phyloP scores from a whole-genome alignment of 1,139 yeast species.

The Hemisphaericaspora subhashii region DNA sequence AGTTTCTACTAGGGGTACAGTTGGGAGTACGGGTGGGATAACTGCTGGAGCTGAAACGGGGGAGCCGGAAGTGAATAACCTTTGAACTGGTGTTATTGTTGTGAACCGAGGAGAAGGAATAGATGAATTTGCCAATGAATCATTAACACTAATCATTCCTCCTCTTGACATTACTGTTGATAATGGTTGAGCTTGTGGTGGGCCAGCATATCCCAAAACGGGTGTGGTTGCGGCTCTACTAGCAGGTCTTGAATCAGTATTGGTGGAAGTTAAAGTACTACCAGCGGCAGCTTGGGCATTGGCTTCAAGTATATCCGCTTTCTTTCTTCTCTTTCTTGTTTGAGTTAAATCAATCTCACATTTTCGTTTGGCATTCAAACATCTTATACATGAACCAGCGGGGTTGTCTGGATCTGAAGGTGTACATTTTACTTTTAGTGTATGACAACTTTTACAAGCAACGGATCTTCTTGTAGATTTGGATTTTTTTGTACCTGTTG shows the following conservation, averaged over 20 bases:
- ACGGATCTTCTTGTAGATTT: conserved; percentile 32
- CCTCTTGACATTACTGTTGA: neutral
- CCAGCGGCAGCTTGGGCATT: conserved; percentile 13
- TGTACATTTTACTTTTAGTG: conserved; percentile 78
- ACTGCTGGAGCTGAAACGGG: neutral
- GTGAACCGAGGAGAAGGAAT: conserved; percentile 2
- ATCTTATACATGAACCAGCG: conserved; percentile 69
- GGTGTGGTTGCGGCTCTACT: neutral
- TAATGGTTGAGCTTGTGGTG: neutral
- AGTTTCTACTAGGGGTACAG: neutral
- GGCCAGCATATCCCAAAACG: neutral
- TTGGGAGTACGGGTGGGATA: too few relatives aligned
- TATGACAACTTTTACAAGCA: conserved; percentile 82
- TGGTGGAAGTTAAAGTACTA: conserved; percentile 7
- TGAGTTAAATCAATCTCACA: conserved; percentile 73
- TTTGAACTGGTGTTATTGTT: neutral
- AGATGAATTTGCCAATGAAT: conserved; percentile 1
- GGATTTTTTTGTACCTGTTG: conserved; percentile 10
- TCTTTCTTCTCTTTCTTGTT: conserved; percentile 52
- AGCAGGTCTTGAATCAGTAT: neutral
- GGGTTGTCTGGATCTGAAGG: conserved; percentile 64
- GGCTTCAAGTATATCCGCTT: conserved; percentile 28
- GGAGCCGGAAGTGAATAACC: neutral
- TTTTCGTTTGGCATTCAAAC: conserved; percentile 58
- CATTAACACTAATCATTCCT: conserved; percentile 2